Percentiles rank a stretch among this genome's conserved stretches.
Conservation (phyloP, 1,284 basidiomycete genomes). For the Porogramme epimiltina region DNA sequence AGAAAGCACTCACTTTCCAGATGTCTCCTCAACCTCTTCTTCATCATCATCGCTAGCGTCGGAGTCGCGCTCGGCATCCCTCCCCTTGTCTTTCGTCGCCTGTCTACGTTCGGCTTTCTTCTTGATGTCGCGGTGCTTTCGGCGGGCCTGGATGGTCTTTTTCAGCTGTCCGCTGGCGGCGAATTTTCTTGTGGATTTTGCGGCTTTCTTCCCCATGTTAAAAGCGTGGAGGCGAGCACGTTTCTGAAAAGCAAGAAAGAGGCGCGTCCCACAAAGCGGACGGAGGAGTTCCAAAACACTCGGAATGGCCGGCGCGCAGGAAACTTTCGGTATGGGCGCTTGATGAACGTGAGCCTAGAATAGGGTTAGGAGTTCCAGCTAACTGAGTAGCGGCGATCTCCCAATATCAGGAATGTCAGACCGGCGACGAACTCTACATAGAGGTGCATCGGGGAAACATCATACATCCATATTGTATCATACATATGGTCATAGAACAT, state of each 20-base stretch:
- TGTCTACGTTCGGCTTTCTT: constrained; percentile 70
- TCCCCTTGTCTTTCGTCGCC: constrained; percentile 46
- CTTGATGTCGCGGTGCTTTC: constrained; percentile 74
- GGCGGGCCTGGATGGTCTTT: constrained; percentile 78
- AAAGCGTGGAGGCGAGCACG: not conserved
- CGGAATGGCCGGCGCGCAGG: no score
- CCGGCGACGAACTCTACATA: no score
- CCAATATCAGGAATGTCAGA: no score
- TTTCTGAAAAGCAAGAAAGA: not conserved
- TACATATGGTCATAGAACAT: no score
- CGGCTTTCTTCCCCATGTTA: constrained; percentile 61
- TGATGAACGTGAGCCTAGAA: no score
- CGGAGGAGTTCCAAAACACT: no score
- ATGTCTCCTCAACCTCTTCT: constrained; percentile 37
- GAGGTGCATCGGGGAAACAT: no score
- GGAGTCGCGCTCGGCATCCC: constrained; percentile 32
- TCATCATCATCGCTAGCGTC: constrained; percentile 38
- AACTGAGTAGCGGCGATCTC: no score
- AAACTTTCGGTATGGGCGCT: no score
- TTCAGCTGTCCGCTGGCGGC: constrained; percentile 86
- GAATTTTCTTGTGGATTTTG: constrained; percentile 86
- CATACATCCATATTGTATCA: no score
- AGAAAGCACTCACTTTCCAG: constrained; percentile 27
- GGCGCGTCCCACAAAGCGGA: no score
- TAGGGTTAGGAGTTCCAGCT: no score